Evolutionary conservation across 495 filamentous ascomycete genomes (phyloP), one percentile per base, ranked within the genome.

Genomic region (Penicillium canariense): DNA sequence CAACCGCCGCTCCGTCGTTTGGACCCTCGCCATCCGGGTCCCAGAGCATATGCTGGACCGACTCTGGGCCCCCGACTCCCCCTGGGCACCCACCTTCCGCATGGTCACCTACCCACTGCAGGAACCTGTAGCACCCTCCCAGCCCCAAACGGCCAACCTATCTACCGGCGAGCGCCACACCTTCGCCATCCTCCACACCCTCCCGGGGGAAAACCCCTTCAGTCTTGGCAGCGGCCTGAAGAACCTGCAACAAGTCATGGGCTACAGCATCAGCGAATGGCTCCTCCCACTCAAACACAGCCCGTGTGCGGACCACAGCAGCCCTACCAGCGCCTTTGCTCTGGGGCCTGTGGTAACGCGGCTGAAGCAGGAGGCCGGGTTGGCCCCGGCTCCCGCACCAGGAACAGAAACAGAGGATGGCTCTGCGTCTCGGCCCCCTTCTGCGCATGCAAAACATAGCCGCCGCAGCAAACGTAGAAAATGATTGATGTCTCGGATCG

Each of bases 181-280:
- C 5, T 95, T 92, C 59, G 89, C 87, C 32, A 84, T 96, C 35
- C 80, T 93, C 5, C 78, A 78, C 53, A 92, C 87, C 9, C 73
- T 79, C 11, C 81, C 79, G 4, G 89, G 90, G 17, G 85, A 90
- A 40, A 93, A 94, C 56, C 89, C 89, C 1, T 96, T 87, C 81
- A 82, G 88, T 58, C 70, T 92, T 7, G 87, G 85, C 20, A 73
- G 63, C 27, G 50, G 66, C 0, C 76, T 80, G 52, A 71, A 78
- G 31, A 96, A 96, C 64, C 86, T 88, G 58, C 79, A 84, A 56
- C 81, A 85, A 31, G 78, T 95, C 9, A 86, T 96, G 81, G 90
- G 90, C 6, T 74, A 80, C 36, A 81, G 70, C n/a, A 50, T 82
- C 9, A 55, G 79, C 38, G 89, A 94, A 56, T 93, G 87, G 87